Conservation (phyloP, 2,329 filamentous ascomycete genomes). For the Diaporthe velutina region DNA sequence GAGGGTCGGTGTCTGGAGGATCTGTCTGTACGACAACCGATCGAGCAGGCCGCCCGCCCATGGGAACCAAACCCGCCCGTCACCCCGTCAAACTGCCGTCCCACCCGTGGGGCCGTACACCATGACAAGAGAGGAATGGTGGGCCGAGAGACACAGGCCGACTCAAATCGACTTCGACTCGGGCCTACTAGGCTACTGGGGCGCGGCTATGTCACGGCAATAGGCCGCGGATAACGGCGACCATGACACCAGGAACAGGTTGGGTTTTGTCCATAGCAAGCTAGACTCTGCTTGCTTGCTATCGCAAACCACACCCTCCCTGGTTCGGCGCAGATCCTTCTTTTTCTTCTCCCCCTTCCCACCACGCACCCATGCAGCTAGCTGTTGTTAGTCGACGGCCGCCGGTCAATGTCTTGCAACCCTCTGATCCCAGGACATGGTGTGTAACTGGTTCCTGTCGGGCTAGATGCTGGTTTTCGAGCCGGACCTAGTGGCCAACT, state of each 20-base stretch:
- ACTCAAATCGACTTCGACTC: neutral
- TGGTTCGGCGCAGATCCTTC: slow-evolving; percentile 12
- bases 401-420: neutral
- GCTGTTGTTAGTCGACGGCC: neutral
- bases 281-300: neutral
- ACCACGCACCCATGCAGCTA: neutral
- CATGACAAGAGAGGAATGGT: slow-evolving; percentile 2
- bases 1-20: neutral
- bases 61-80: slow-evolving; percentile 15
- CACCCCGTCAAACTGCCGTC: slow-evolving; percentile 19
- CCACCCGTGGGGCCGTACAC: neutral
- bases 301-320: neutral
- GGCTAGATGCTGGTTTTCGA: slow-evolving; percentile 10
- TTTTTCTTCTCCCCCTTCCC: neutral
- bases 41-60: slow-evolving; percentile 26
- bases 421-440: neutral
- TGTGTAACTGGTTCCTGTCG: neutral
- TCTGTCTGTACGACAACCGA: slow-evolving; percentile 9
- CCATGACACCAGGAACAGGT: neutral
- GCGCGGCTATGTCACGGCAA: slow-evolving; percentile 7
- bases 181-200: neutral
- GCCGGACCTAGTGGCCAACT: slow-evolving; percentile 1
- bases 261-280: neutral
- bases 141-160: neutral
- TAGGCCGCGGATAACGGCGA: slow-evolving; percentile 18